Evolutionary conservation across 345 rosid genomes (phyloP), one percentile per base, ranked within the genome.

Genomic region (Gossypium raimondii): DNA sequence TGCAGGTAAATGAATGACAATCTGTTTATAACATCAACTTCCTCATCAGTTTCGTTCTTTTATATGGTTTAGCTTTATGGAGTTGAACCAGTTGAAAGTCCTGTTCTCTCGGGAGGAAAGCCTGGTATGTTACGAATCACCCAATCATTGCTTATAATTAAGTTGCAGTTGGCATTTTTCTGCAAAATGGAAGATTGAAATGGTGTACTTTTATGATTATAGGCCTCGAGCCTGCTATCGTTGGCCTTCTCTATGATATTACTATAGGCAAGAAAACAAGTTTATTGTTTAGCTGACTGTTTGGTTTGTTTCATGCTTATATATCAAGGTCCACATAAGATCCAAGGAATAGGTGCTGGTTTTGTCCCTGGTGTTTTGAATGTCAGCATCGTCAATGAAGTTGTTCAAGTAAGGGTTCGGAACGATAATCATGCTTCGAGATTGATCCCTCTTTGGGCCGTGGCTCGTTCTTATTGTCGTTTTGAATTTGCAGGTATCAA

Each of bases 341-440:
- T 94, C 81, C 98, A 92, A 82, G 98, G 97, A 76, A 90, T 94
- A 62, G 97, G 98, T 66, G 98, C 97, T 76, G 98, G 93, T 72
- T 94, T 94, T 75, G 73, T 90, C 47, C 98, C 98, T 25, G 82
- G 92, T 73, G 97, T 94, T 77, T 84, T 94, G 91, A 86, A 90
- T 38, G 89, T 90, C 65, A 71, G 74, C 80, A 63, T 88, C 20
- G 80, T 92, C 7, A 95, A 94, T 82, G 97, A 92, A 87, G 90
- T 89, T 74, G 77, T 94, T 85, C 97, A 88, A 81, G 97, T 92
- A 86, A 87, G 85, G 60, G 56, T 34, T 48, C 51, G 9, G 14
- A 13, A 52, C 52, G 18, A 34, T 17, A 12, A 45, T 51, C n/a
- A 53, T 25, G n/a, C 24, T 2, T 60, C 53, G 6, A 41, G 29